A percentile compares a stretch with the other conserved stretches of the same genome.
Conservation (phyloP, 1,284 basidiomycete species). For the Singerocomus inundabilis region DNA sequence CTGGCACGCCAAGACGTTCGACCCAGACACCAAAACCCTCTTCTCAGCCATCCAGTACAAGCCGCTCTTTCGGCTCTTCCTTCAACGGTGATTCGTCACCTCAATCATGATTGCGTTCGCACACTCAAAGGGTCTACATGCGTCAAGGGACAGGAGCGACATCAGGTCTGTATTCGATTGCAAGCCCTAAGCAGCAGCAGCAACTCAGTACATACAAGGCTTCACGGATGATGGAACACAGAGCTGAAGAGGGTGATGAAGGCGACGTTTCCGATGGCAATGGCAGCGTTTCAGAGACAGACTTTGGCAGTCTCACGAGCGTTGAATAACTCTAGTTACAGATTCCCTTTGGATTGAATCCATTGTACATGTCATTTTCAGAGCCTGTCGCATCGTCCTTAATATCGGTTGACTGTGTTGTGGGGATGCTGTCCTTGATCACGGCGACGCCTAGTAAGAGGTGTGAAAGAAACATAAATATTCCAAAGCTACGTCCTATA, state of each 20-base stretch:
- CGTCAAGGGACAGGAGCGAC: constrained; percentile 35
- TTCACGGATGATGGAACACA: constrained; percentile 19
- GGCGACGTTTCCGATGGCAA: constrained; percentile 32
- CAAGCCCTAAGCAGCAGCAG: constrained; percentile 26
- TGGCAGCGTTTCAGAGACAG: constrained; percentile 45
- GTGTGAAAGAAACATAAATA: background rate
- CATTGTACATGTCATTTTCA: constrained; percentile 3
- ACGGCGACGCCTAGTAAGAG: no score
- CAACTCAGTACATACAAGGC: constrained; percentile 27
- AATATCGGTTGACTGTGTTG: background rate
- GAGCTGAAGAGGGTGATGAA: constrained; percentile 18
- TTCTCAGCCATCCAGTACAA: constrained; percentile 24
- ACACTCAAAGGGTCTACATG: constrained; percentile 36
- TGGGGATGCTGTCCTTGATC: constrained; percentile 1
- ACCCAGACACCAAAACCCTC: constrained; percentile 23
- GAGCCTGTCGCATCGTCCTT: background rate
- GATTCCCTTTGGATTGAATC: background rate
- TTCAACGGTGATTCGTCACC: constrained; percentile 47
- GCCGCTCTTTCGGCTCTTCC: constrained; percentile 32
- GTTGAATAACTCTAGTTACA: constrained; percentile 42
- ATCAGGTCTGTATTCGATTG: constrained; percentile 26
- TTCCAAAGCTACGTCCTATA: background rate
- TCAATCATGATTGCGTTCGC: constrained; percentile 35
- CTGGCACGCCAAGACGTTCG: constrained; percentile 30
- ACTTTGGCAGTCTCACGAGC: constrained; percentile 56